phyloP scores from a whole-genome alignment of 2,329 filamentous ascomycete genomes.

The Rhinocladiella similis region DNA sequence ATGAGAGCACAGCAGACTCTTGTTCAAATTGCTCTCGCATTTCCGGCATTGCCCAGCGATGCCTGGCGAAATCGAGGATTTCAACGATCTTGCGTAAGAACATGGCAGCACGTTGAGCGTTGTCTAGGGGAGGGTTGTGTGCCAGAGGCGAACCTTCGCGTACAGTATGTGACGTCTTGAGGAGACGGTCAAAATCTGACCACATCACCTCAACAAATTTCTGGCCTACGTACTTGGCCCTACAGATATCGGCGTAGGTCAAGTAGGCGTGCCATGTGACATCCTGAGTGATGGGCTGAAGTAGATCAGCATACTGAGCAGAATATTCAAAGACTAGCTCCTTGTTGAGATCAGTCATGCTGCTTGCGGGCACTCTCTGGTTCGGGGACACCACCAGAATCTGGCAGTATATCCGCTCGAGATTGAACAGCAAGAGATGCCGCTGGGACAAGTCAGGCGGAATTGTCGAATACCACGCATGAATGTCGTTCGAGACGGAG shows the following conservation, averaged over 20 bases:
- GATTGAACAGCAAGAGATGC: slow-evolving; percentile 75
- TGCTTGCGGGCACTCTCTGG: slow-evolving; percentile 60
- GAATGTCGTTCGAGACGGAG: slow-evolving; percentile 58
- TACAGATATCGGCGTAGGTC: slow-evolving; percentile 83
- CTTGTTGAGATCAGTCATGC: slow-evolving; percentile 73
- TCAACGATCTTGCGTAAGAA: slow-evolving; percentile 27
- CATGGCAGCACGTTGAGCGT: slow-evolving; percentile 23
- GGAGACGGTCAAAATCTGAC: slow-evolving; percentile 51
- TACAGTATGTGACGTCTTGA: slow-evolving; percentile 29
- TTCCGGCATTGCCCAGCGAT: slow-evolving; percentile 26
- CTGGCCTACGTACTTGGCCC: slow-evolving; percentile 69
- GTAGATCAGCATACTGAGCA: slow-evolving; percentile 75
- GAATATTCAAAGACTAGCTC: slow-evolving; percentile 83
- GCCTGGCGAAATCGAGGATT: slow-evolving; percentile 27
- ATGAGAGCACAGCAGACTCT: slow-evolving; percentile 29
- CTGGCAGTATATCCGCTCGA: slow-evolving; percentile 88
- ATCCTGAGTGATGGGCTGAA: slow-evolving; percentile 67
- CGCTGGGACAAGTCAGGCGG: slow-evolving; percentile 64
- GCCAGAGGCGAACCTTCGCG: slow-evolving; percentile 10
- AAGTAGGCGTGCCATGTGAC: slow-evolving; percentile 65
- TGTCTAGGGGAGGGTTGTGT: slow-evolving; percentile 20
- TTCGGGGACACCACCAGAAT: slow-evolving; percentile 86
- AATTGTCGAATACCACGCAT: slow-evolving; percentile 76
- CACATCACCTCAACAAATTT: slow-evolving; percentile 59
- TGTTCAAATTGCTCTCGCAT: slow-evolving; percentile 27